These are phyloP conservation scores for Rhodotorula graminis DNA, from an alignment of 768 basidiomycete genomes.

Conservation along the genomic window DNA sequence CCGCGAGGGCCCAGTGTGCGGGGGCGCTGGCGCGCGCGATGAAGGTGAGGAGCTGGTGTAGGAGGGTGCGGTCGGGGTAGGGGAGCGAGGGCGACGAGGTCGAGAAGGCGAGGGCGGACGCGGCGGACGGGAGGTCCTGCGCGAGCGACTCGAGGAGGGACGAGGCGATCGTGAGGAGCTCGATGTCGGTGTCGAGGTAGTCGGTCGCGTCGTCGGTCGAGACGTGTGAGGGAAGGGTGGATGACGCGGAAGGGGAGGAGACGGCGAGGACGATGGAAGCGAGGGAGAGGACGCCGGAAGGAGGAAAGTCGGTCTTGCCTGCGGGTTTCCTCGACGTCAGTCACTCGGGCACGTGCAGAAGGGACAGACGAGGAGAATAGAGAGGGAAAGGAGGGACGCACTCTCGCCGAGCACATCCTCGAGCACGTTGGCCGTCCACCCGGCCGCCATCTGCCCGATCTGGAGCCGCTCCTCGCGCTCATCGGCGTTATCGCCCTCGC, in stretches of 20 bases:
- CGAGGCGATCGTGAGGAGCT: slow-evolving; percentile 27
- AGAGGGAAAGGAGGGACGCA: not conserved
- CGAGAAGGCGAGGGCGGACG: slow-evolving; percentile 19
- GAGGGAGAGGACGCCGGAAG: slow-evolving; percentile 8
- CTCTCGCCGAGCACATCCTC: slow-evolving; percentile 32
- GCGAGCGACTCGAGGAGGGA: slow-evolving; percentile 33
- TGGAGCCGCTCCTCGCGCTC: slow-evolving; percentile 15
- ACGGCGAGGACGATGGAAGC: slow-evolving; percentile 21
- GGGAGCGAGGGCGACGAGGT: not conserved
- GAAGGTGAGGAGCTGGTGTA: slow-evolving; percentile 35
- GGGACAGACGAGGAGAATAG: not conserved
- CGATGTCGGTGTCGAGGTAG: slow-evolving; percentile 34
- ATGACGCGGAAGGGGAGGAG: not conserved
- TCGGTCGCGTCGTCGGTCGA: slow-evolving; percentile 3
- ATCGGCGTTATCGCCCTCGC: not conserved
- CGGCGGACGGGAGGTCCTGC: slow-evolving; percentile 7
- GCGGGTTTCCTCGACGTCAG: not conserved
- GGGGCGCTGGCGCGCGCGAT: slow-evolving; percentile 27
- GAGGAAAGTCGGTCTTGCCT: slow-evolving; percentile 31
- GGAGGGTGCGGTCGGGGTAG: slow-evolving; percentile 1
- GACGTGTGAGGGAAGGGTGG: not conserved
- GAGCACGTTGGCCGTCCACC: slow-evolving; percentile 34
- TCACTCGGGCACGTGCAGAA: not conserved
- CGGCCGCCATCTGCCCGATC: slow-evolving; percentile 6
- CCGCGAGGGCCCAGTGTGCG: slow-evolving; percentile 13